Evolutionary conservation across 2,329 filamentous ascomycete genomes (phyloP), one percentile per base, ranked within the genome.

Genomic region (Akanthomyces muscarius): DNA sequence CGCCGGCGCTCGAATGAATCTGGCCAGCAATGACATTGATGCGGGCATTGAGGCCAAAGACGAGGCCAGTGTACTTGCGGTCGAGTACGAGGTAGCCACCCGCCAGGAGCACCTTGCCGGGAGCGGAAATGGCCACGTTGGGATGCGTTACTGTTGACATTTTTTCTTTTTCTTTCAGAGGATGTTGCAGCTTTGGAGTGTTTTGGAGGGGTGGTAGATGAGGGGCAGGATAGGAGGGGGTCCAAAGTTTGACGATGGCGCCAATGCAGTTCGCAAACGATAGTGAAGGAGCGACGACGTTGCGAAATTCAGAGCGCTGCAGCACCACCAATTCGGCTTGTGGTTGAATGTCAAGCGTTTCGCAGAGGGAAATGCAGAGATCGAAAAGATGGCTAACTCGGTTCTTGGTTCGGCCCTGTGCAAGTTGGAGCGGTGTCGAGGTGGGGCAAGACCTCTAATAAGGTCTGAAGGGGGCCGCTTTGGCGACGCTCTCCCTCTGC

Each of bases 61-160:
- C 83, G 61, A 91, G 77, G 33, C 89, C 94, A 3, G 90, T 95
- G 76, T 97, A 92, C 65, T 84, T 81, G 65, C 91, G 87, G 78
- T 98, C 94, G 52, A 99, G 87, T 25, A 97, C 94, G 52, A 98
- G 87, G 77, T 98, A 99, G 65, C 95, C 95, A 66, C 95, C 95
- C 4, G 94, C 92, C 61, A 98, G 85, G 67, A 99, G 85, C 65
- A 99, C 95, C 80, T 99, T 99, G 69, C 95, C 95, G 21, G 95
- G 95, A 25, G 95, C 94, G 66, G 95, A 98, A 68, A 96, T 86
- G 71, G 88, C 89, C 54, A 77, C 70, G 55, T 78, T 77, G 65
- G 74, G 73, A 70, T 75, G 72, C 14, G 61, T 25, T 48, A 11
- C 28, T 6, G 53, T 50, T 11, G 56, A 51, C 45, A 51, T 63